A percentile compares a stretch with the other conserved stretches of the same genome.
Conservation (phyloP, 371 early-diverging fungal genomes). For the Actinomortierella wolfii region DNA sequence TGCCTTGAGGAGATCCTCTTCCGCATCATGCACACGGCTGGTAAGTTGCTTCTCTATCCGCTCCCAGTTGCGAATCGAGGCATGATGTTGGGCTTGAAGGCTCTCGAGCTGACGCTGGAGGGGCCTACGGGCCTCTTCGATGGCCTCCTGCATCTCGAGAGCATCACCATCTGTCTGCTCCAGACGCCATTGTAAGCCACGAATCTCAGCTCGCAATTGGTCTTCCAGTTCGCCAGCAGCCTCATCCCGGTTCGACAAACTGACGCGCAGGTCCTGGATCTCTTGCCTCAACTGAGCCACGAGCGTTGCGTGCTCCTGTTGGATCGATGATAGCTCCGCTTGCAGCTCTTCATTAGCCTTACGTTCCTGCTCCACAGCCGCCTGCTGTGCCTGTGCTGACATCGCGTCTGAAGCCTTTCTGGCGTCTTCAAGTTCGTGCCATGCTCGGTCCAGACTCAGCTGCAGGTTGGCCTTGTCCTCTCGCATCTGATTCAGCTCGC, state of each 20-base stretch:
- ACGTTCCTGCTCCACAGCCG: conserved; percentile 31
- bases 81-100: conserved; percentile 67
- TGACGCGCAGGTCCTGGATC: conserved; percentile 64
- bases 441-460: conserved; percentile 51
- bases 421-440: conserved; percentile 41
- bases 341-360: conserved; percentile 31
- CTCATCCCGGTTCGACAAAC: conserved; percentile 63
- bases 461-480: conserved; percentile 57
- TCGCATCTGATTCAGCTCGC: conserved; percentile 49
- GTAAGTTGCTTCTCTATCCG: conserved; percentile 55
- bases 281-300: conserved; percentile 38
- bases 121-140: conserved; percentile 64
- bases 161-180: conserved; percentile 64
- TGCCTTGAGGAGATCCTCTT: conserved; percentile 24
- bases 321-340: conserved; percentile 27
- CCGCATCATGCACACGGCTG: conserved; percentile 29
- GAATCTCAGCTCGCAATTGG: conserved; percentile 58
- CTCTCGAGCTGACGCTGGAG: conserved; percentile 72
- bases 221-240: conserved; percentile 69
- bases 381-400: conserved; percentile 39
- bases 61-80: conserved; percentile 67
- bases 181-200: conserved; percentile 60
- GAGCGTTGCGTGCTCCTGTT: conserved; percentile 15
- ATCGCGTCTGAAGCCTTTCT: conserved; percentile 27
- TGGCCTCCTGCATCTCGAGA: conserved; percentile 57